Base-by-base conservation (phyloP, 768 basidiomycete species). In the Lactifluus hygrophoroides region DNA sequence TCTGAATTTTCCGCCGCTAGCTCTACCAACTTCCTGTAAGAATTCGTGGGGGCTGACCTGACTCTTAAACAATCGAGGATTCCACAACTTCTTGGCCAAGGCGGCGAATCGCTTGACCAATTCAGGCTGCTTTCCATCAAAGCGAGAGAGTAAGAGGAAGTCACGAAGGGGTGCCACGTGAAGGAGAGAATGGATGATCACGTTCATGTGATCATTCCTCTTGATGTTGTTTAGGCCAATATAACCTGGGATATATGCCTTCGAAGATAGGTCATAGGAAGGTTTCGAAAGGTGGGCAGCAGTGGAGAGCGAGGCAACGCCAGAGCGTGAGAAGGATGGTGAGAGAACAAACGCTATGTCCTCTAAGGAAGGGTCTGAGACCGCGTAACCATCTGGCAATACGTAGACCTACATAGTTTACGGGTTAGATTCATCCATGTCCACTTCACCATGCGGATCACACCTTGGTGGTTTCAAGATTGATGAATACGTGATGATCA, bases 41-140 rank as follows among this genome's bases (percentile, higher is more conserved):
- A 98, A 94, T 70, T 99, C 96, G 70, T 99, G 96, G n/a, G 96
- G 96, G 65, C 87, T 90, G 65, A 97, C 94, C 78, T 99, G 96
- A 60, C 89, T 87, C 72, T 99, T 99, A 82, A 99, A 99, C 56
- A 95, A 74, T 51, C 86, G 78, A 9, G 94, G 92, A 72, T 96
- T 98, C 96, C 96, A 99, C 38, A 97, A 68, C 72, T 98, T 94
- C 71, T 92, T 92, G 2, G 91, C 86, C 19, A 99, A 79, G 13
- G 81, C 77, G 17, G 90, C 85, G 66, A 98, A 91, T 23, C 96
- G 85, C 66, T 84, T 87, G 42, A 97, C 75, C 54, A 98, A 81
- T 69, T 99, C 96, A 7, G 90, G 76, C 61, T 90, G 83, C 69
- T 90, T 90, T 35, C 82, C 82, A 27, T 74, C 77, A 65, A 85